These are phyloP conservation scores for Candida ulmi DNA, from an alignment of 805 yeast genomes.

Conservation along the genomic window DNA sequence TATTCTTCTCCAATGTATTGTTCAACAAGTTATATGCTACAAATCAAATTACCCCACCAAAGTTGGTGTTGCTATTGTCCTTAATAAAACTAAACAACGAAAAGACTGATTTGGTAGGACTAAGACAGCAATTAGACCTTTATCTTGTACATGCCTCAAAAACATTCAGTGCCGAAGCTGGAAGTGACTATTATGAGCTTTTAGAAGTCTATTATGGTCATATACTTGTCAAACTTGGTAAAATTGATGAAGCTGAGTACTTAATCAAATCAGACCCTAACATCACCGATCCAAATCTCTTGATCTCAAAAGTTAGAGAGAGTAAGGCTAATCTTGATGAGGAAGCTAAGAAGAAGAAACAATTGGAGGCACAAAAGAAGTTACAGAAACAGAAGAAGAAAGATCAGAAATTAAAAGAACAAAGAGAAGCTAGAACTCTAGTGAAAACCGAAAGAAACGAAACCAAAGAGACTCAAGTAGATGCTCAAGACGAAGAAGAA, in stretches of 20 bases:
- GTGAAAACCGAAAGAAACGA: neutral
- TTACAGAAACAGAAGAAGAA: constrained; percentile 8
- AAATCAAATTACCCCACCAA: constrained; percentile 13
- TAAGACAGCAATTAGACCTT: constrained; percentile 17
- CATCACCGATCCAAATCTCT: constrained; percentile 9
- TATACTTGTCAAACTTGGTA: constrained; percentile 15
- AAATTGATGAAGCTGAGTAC: constrained; percentile 17
- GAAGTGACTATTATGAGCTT: constrained; percentile 12
- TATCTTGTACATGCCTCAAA: constrained; percentile 14
- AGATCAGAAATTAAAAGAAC: constrained; percentile 7
- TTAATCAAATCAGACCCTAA: constrained; percentile 15
- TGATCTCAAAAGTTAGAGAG: constrained; percentile 9
- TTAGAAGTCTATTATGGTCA: constrained; percentile 20
- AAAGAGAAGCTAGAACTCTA: constrained; percentile 3
- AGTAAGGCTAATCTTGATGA: constrained; percentile 3
- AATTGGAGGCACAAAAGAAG: constrained; percentile 1
- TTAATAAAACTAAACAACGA: constrained; percentile 20
- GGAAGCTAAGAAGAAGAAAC: constrained; percentile 10
- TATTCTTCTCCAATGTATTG: constrained; percentile 9
- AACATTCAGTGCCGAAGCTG: constrained; percentile 1
- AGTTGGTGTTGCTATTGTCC: constrained; percentile 14
- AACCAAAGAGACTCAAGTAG: neutral
- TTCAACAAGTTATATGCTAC: constrained; percentile 11
- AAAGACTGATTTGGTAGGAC: constrained; percentile 8
- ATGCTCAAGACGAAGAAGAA: neutral